phyloP scores from a whole-genome alignment of 805 yeast species.

The Pichia manshurica region DNA sequence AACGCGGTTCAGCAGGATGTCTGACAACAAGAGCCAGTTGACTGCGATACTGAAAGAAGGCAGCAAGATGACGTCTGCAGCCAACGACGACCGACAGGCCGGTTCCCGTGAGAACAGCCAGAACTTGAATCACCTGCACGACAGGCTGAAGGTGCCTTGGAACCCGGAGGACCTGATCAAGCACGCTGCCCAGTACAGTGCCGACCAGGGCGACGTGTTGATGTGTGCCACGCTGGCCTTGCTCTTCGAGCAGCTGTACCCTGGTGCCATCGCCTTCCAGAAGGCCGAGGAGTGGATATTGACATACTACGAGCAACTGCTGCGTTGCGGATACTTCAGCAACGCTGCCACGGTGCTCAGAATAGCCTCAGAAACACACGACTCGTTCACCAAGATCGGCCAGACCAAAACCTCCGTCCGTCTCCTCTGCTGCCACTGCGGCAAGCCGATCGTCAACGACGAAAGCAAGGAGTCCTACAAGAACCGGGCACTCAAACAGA shows the following conservation, averaged over 20 bases:
- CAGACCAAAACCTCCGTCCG: conserved; percentile 40
- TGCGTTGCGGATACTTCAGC: conserved; percentile 44
- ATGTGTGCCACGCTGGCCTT: conserved; percentile 53
- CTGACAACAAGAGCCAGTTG: conserved; percentile 26
- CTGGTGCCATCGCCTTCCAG: conserved; percentile 23
- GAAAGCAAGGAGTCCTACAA: conserved; percentile 35
- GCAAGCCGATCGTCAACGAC: conserved; percentile 55
- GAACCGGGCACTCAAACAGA: conserved; percentile 6
- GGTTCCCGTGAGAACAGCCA: neutral
- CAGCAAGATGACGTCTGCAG: neutral
- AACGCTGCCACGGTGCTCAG: conserved; percentile 54
- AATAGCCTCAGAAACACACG: conserved; percentile 27
- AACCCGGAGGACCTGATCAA: conserved; percentile 43
- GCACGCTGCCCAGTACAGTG: conserved; percentile 49
- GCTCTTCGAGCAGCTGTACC: conserved; percentile 42
- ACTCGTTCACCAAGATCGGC: conserved; percentile 31
- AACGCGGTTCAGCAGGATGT: conserved; percentile 15
- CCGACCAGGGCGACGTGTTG: conserved; percentile 58
- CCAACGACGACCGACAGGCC: no score
- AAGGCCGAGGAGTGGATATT: conserved; percentile 51
- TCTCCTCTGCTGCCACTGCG: conserved; percentile 58
- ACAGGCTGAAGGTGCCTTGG: conserved; percentile 44
- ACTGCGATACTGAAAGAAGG: conserved; percentile 24
- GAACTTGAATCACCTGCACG: conserved; percentile 14
- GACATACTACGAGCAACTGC: conserved; percentile 49